phyloP scores from a whole-genome alignment of 2,329 filamentous ascomycete genomes.

The Botrytis elliptica region DNA sequence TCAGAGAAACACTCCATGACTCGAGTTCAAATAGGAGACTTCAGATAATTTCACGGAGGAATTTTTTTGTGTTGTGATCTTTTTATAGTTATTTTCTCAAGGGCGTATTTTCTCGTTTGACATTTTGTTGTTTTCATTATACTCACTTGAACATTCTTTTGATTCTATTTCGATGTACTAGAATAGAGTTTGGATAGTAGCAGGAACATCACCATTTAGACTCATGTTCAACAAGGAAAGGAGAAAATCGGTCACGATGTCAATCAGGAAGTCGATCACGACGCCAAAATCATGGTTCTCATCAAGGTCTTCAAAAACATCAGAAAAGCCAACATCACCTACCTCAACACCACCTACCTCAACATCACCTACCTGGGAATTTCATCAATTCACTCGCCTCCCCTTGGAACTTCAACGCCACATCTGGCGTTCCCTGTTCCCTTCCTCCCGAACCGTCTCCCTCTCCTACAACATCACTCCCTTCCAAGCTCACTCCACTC shows the following conservation, averaged over 20 bases:
- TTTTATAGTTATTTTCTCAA: not conserved
- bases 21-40: not conserved
- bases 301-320: not conserved
- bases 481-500: not conserved
- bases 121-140: not conserved
- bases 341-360: not conserved
- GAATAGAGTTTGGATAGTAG: not conserved
- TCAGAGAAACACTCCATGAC: not conserved
- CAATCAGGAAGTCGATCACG: not conserved
- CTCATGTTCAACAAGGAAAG: not conserved
- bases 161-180: not conserved
- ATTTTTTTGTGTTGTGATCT: not conserved
- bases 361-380: not conserved
- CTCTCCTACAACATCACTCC: conserved; percentile 4
- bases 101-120: not conserved
- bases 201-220: not conserved
- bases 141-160: not conserved
- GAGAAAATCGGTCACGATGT: not conserved
- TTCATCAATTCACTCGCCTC: not conserved
- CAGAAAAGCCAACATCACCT: not conserved
- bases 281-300: not conserved
- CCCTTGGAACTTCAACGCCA: conserved; percentile 12
- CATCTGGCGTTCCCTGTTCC: conserved; percentile 17
- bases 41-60: conserved; percentile 1
- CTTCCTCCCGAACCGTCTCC: not conserved